Conservation (phyloP, 2,329 filamentous ascomycete genomes). For the Sarocladium strictum region DNA sequence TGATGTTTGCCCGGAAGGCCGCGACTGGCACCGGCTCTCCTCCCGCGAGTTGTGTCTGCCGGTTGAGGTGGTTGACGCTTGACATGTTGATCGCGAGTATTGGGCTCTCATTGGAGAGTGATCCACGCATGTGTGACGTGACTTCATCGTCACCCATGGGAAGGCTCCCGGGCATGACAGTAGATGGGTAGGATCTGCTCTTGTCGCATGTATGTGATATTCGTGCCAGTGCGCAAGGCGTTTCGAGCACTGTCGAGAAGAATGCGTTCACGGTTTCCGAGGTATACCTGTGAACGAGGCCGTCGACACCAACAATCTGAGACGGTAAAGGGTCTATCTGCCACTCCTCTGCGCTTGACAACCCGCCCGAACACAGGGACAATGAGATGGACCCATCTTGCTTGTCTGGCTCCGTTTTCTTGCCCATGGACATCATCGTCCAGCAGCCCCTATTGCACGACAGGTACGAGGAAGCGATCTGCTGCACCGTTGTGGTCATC, state of each 20-base stretch:
- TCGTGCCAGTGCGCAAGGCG: slow-evolving; percentile 77
- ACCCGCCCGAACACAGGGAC: slow-evolving; percentile 52
- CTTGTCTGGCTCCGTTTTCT: neutral
- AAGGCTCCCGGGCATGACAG: slow-evolving; percentile 46
- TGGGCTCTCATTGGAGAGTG: slow-evolving; percentile 89
- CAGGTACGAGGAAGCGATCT: neutral
- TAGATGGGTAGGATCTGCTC: slow-evolving; percentile 31
- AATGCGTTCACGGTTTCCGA: slow-evolving; percentile 62
- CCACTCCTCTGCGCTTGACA: slow-evolving; percentile 37
- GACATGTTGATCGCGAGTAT: slow-evolving; percentile 78
- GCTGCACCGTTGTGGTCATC: neutral
- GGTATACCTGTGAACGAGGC: slow-evolving; percentile 61
- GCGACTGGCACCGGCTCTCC: slow-evolving; percentile 62
- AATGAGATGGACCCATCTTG: slow-evolving; percentile 44
- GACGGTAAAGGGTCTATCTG: slow-evolving; percentile 33
- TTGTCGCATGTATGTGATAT: slow-evolving; percentile 57
- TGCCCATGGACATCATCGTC: neutral
- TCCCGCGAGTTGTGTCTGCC: slow-evolving; percentile 55
- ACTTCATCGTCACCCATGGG: slow-evolving; percentile 51
- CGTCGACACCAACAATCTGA: slow-evolving; percentile 79
- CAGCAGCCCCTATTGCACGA: neutral
- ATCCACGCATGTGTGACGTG: slow-evolving; percentile 45
- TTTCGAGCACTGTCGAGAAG: slow-evolving; percentile 68
- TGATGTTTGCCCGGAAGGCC: slow-evolving; percentile 84
- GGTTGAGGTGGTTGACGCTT: slow-evolving; percentile 74